Percentiles rank a stretch among this genome's conserved stretches.
Evolutionary conservation across 192 early-diverging fungal species (phyloP).

Genomic region (Coemansia sp.): DNA sequence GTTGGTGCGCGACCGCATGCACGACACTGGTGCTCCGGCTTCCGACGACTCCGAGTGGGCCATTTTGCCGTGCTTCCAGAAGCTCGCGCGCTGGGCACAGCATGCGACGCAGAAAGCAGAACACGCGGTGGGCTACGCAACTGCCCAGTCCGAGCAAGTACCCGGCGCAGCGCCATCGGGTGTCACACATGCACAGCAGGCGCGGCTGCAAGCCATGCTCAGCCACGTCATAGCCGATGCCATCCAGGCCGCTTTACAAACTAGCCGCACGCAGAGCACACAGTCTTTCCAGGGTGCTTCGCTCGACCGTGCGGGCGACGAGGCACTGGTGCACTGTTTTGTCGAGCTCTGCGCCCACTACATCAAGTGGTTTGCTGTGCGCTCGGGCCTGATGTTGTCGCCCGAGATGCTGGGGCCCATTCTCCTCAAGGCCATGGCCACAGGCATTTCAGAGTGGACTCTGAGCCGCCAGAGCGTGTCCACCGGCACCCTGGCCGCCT

Average conservation of each 20-base stretch:
- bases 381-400: constrained; percentile 10
- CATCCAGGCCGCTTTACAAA: constrained; percentile 23
- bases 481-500: background rate
- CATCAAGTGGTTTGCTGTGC: constrained; percentile 21
- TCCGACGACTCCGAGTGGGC: constrained; percentile 32
- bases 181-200: too few species aligned
- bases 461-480: background rate
- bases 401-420: constrained; percentile 7
- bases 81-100: constrained; percentile 21
- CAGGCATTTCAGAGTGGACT: constrained; percentile 9
- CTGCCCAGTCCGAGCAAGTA: too few species aligned
- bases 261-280: constrained; percentile 10
- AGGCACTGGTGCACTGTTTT: constrained; percentile 17
- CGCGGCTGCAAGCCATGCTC: constrained; percentile 19
- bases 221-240: constrained; percentile 11
- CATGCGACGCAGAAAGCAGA: constrained; percentile 8
- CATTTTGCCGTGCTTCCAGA: constrained; percentile 33
- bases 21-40: constrained; percentile 10
- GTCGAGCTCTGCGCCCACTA: constrained; percentile 27
- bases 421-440: constrained; percentile 6
- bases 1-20: constrained; percentile 17
- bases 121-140: too few species aligned
- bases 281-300: too few species aligned
- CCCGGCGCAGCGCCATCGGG: too few species aligned
- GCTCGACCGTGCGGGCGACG: constrained; percentile 15